Evolutionary conservation across 495 filamentous ascomycete species (phyloP).

Genomic region (Aspergillus cristatus): DNA sequence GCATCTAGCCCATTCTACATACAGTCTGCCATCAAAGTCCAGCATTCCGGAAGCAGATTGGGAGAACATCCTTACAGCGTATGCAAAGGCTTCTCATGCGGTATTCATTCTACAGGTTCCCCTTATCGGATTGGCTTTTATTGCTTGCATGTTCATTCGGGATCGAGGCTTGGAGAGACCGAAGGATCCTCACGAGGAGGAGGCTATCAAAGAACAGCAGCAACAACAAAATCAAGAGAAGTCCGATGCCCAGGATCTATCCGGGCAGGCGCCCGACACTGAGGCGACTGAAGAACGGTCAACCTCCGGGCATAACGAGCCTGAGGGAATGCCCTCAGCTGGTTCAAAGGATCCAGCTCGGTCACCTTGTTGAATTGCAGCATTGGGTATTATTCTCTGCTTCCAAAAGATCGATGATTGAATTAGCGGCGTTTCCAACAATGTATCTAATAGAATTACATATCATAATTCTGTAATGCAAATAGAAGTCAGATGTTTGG

Average conservation of each 20-base stretch:
- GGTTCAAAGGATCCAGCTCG: too few species aligned
- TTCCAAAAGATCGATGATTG: too few species aligned
- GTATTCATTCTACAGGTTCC: conserved; percentile 50
- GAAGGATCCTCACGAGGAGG: conserved; percentile 36
- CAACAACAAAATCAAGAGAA: conserved; percentile 9
- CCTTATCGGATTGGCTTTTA: conserved; percentile 43
- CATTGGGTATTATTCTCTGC: too few species aligned
- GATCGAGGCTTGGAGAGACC: conserved; percentile 44
- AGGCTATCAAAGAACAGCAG: conserved; percentile 15
- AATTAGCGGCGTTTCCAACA: too few species aligned
- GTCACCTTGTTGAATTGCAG: too few species aligned
- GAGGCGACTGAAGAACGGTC: not conserved
- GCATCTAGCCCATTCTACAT: conserved; percentile 32
- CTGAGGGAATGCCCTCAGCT: too few species aligned
- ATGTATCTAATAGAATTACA: too few species aligned
- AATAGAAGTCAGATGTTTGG: too few species aligned
- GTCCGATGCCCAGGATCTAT: not conserved
- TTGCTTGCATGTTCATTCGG: conserved; percentile 42
- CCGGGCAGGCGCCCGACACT: not conserved
- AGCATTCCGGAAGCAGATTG: conserved; percentile 27
- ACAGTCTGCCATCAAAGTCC: conserved; percentile 27
- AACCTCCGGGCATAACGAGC: not conserved
- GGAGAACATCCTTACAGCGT: conserved; percentile 36
- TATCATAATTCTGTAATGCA: too few species aligned
- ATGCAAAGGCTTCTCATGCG: conserved; percentile 40